These are phyloP conservation scores for Sisymbrium irio DNA, from an alignment of 345 rosid genomes.

Conservation along the genomic window DNA sequence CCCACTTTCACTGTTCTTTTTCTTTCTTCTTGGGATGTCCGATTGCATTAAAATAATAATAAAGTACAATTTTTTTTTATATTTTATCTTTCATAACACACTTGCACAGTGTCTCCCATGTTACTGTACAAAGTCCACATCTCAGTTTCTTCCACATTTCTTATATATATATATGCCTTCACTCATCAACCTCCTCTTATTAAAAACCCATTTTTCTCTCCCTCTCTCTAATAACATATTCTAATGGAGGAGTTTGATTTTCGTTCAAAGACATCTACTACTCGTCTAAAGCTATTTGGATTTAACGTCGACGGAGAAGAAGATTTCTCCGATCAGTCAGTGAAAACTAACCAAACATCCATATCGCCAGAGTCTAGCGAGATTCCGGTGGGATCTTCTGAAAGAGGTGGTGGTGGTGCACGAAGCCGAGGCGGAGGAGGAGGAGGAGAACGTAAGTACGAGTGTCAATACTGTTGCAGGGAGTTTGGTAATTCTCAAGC, in stretches of 20 bases:
- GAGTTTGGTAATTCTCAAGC: conserved; percentile 84
- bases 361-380: conserved; percentile 16
- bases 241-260: conserved; percentile 57
- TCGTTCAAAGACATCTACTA: conserved; percentile 38
- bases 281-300: conserved; percentile 85
- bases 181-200: conserved; percentile 38
- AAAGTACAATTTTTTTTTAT: no score
- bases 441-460: conserved; percentile 65
- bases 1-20: conserved; percentile 32
- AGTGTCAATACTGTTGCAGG: conserved; percentile 77
- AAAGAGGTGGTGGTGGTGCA: conserved; percentile 10
- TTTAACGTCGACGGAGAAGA: conserved; percentile 74
- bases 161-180: conserved; percentile 34
- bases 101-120: conserved; percentile 37
- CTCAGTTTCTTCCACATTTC: conserved; percentile 15
- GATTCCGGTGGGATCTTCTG: conserved; percentile 32
- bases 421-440: conserved; percentile 27
- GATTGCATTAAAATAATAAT: not conserved
- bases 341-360: conserved; percentile 17
- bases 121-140: conserved; percentile 40
- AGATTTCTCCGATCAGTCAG: conserved; percentile 29
- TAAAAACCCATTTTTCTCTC: conserved; percentile 10
- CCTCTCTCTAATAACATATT: not conserved
- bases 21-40: conserved; percentile 58
- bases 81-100: conserved; percentile 31